A percentile compares a stretch with the other conserved stretches of the same genome.
phyloP scores from a whole-genome alignment of 208 protist species.

The Leishmania guyanensis region DNA sequence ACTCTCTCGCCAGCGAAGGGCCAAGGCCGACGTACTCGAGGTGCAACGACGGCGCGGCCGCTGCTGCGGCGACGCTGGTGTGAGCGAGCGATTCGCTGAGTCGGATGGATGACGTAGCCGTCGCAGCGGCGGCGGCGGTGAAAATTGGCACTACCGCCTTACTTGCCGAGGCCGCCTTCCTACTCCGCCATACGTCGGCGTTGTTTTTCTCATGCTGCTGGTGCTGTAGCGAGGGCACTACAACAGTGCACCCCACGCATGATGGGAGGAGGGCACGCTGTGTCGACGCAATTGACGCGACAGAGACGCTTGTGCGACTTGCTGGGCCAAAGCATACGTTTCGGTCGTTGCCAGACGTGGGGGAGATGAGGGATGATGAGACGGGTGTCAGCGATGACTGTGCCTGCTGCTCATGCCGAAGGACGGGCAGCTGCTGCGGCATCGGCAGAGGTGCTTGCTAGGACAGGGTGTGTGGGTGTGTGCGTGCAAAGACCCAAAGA shows the following conservation, averaged over 20 bases:
- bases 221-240: not conserved
- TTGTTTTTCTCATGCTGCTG: not conserved
- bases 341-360: not conserved
- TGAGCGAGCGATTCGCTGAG: not conserved
- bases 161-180: not conserved
- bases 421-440: conserved; percentile 9
- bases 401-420: not conserved
- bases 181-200: not conserved
- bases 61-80: not conserved
- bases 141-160: not conserved
- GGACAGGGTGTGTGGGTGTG: not conserved
- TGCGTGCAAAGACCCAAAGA: not conserved
- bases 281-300: conserved; percentile 1
- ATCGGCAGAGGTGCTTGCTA: not conserved
- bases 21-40: conserved; percentile 18
- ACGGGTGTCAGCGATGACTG: no score
- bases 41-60: conserved; percentile 11
- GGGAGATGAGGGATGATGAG: not conserved
- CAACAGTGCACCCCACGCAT: not conserved
- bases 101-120: not conserved
- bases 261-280: not conserved
- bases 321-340: not conserved
- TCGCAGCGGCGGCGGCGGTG: not conserved
- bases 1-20: conserved; percentile 10
- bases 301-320: not conserved